phyloP scores from a whole-genome alignment of 257 asterid genomes.

The Rubia yunnanensis region DNA sequence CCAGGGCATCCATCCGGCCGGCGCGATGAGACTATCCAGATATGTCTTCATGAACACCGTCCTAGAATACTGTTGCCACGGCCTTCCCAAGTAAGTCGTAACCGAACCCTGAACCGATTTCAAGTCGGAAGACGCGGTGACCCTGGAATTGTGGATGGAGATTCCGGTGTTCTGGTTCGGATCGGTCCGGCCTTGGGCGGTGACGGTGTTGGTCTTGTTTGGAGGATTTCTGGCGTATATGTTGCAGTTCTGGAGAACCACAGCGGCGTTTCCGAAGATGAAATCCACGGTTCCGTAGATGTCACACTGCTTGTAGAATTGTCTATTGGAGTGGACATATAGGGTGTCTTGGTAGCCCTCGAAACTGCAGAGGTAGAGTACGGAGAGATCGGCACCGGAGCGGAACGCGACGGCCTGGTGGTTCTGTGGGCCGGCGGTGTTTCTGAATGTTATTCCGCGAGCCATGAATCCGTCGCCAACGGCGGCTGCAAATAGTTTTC shows the following conservation, averaged over 20 bases:
- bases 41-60: constrained; percentile 59
- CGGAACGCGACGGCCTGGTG: constrained; percentile 88
- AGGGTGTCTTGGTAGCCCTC: constrained; percentile 93
- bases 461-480: constrained; percentile 25
- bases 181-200: constrained; percentile 83
- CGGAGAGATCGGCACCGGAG: constrained; percentile 73
- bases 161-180: constrained; percentile 84
- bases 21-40: constrained; percentile 48
- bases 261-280: constrained; percentile 86
- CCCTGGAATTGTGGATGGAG: constrained; percentile 49
- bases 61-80: constrained; percentile 72
- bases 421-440: constrained; percentile 66
- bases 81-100: constrained; percentile 72
- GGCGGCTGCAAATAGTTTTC: constrained; percentile 8
- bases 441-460: constrained; percentile 63
- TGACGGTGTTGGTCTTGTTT: constrained; percentile 49
- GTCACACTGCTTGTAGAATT: constrained; percentile 70
- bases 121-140: constrained; percentile 57
- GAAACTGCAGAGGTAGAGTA: constrained; percentile 65
- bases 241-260: constrained; percentile 71
- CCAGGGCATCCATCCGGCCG: constrained; percentile 92
- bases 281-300: constrained; percentile 84
- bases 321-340: constrained; percentile 54
- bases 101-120: constrained; percentile 44
- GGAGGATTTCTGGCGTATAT: constrained; percentile 65